A percentile compares a stretch with the other conserved stretches of the same genome.
Evolutionary conservation across 495 filamentous ascomycete genomes (phyloP).

Genomic region (Physcia stellaris): DNA sequence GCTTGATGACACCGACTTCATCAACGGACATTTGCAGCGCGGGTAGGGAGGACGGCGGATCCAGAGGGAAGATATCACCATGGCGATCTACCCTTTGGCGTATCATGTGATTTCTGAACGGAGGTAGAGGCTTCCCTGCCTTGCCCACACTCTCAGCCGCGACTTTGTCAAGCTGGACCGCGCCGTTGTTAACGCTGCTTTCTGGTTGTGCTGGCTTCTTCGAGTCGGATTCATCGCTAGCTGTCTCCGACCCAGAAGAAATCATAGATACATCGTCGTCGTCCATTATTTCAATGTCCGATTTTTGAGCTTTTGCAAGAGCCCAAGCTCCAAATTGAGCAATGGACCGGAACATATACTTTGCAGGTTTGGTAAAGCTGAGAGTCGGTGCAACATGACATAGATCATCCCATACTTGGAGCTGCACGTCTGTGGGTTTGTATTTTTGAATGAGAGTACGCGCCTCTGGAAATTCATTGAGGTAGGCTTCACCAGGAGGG

Average conservation of each 20-base stretch:
- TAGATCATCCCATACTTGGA: conserved; percentile 93
- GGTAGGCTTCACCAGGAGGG: conserved; percentile 47
- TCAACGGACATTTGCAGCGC: conserved; percentile 46
- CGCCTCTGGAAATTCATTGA: conserved; percentile 49
- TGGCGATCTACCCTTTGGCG: conserved; percentile 70
- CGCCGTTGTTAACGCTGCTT: conserved; percentile 8
- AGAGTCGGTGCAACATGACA: conserved; percentile 87
- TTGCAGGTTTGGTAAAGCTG: conserved; percentile 85
- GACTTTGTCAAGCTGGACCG: conserved; percentile 4
- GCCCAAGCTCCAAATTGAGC: conserved; percentile 90
- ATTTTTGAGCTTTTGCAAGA: conserved; percentile 66
- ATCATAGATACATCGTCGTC: conserved; percentile 68
- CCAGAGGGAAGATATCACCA: conserved; percentile 54
- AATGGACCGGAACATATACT: conserved; percentile 82
- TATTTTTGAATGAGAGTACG: conserved; percentile 44
- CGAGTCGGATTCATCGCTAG: conserved; percentile 23
- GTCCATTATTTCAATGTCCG: conserved; percentile 63
- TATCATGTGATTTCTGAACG: conserved; percentile 76
- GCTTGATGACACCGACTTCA: conserved; percentile 65
- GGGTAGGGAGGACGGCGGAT: conserved; percentile 42
- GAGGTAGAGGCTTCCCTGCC: conserved; percentile 69
- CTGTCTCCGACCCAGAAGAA: conserved; percentile 37
- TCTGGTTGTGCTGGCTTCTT: conserved; percentile 16
- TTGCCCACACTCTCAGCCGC: conserved; percentile 44
- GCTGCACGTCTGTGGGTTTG: conserved; percentile 74